A percentile compares a stretch with the other conserved stretches of the same genome.
Conservation (phyloP, 129 eudicot species). For the Centrapalus pauciflorus region DNA sequence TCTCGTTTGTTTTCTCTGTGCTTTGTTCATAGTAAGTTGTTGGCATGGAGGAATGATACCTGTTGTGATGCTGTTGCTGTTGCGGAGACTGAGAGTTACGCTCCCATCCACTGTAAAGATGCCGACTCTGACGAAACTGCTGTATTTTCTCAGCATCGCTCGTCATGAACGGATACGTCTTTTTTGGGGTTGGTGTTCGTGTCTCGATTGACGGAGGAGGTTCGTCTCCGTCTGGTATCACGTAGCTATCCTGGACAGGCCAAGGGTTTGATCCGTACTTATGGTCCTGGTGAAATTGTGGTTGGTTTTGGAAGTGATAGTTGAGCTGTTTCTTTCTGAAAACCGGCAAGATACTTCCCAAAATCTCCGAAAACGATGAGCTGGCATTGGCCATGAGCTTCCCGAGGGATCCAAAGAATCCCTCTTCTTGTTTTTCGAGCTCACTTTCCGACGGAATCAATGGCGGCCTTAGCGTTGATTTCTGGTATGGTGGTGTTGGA, state of each 20-base stretch:
- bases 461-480: constrained; percentile 56
- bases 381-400: constrained; percentile 55
- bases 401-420: constrained; percentile 59
- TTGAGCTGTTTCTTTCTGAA: constrained; percentile 38
- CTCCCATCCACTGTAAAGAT: constrained; percentile 77
- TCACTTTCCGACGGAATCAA: constrained; percentile 73
- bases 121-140: constrained; percentile 80
- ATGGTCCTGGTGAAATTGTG: constrained; percentile 31
- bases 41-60: constrained; percentile 54
- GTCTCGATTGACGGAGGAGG: constrained; percentile 88
- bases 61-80: constrained; percentile 65
- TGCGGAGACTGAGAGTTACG: constrained; percentile 44
- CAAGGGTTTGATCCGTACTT: constrained; percentile 45
- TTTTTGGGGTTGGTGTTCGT: constrained; percentile 78
- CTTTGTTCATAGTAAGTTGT: constrained; percentile 79
- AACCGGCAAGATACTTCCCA: constrained; percentile 55
- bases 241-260: constrained; percentile 89
- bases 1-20: constrained; percentile 59
- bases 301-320: constrained; percentile 38
- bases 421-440: constrained; percentile 75
- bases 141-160: constrained; percentile 89
- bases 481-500: constrained; percentile 45
- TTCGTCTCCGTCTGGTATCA: constrained; percentile 66
- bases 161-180: constrained; percentile 88
- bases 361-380: constrained; percentile 52